Conservation (phyloP, 305 asterid species). For the Striga hermonthica region DNA sequence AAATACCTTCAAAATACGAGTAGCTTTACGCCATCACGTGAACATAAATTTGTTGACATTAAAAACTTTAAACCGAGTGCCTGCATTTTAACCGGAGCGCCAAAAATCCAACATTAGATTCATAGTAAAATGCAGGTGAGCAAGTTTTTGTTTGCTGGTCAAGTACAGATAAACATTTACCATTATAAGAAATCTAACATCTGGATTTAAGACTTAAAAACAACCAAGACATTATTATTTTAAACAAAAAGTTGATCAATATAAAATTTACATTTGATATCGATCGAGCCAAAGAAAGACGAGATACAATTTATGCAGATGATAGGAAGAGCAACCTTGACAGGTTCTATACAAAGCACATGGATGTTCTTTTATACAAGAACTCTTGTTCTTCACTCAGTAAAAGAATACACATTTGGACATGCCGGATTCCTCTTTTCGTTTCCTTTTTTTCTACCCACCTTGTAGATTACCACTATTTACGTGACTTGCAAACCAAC, state of each 20-base stretch:
- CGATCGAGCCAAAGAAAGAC: conserved; percentile 16
- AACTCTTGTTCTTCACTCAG: conserved; percentile 30
- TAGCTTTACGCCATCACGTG: no score
- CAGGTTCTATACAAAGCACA: conserved; percentile 35
- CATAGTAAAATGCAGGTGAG: no score
- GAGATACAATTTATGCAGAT: conserved; percentile 31
- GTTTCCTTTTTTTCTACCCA: neutral
- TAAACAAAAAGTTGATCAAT: conserved; percentile 9
- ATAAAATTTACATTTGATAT: conserved; percentile 26
- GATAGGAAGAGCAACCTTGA: conserved; percentile 12
- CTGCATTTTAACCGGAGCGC: no score
- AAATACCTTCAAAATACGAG: no score
- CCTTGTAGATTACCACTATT: conserved; percentile 37
- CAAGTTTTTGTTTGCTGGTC: no score
- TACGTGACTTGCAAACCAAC: conserved; percentile 34
- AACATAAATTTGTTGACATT: no score
- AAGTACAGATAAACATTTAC: no score
- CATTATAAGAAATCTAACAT: no score
- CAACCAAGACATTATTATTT: neutral
- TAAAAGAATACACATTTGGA: conserved; percentile 35
- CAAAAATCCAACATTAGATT: no score
- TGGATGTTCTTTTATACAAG: neutral
- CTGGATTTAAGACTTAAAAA: neutral
- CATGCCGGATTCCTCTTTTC: conserved; percentile 25
- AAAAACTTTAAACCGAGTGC: no score